Percentiles rank a stretch among this genome's conserved stretches.
phyloP scores from a whole-genome alignment of 441 rosid species.

The California macrophylla region DNA sequence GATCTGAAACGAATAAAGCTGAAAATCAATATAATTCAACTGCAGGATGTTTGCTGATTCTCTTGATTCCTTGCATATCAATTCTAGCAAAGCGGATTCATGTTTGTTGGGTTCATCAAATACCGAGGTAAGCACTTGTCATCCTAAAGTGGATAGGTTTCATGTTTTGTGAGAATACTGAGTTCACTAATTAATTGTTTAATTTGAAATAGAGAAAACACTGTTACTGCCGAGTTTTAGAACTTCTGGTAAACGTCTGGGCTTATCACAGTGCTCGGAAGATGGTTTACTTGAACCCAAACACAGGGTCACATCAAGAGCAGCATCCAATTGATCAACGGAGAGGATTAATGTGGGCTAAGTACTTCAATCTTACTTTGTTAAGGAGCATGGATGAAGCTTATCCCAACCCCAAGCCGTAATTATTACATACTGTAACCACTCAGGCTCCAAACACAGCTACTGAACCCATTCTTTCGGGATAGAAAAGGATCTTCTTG shows the following conservation, averaged over 20 bases:
- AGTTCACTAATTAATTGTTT: not conserved
- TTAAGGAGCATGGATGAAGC: constrained; percentile 95
- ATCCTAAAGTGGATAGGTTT: not conserved
- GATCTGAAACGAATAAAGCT: not conserved
- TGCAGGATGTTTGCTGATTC: constrained; percentile 92
- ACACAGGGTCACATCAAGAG: constrained; percentile 52
- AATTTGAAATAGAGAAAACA: constrained; percentile 52
- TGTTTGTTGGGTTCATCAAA: constrained; percentile 63
- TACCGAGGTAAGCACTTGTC: constrained; percentile 50
- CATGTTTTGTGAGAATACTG: constrained; percentile 7
- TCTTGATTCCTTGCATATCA: constrained; percentile 59
- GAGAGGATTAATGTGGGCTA: constrained; percentile 62
- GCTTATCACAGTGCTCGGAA: constrained; percentile 83
- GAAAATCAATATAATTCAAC: constrained; percentile 7
- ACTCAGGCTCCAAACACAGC: constrained; percentile 7
- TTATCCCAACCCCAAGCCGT: constrained; percentile 12
- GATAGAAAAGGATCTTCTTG: constrained; percentile 2
- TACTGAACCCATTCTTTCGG: not conserved
- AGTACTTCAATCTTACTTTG: constrained; percentile 62
- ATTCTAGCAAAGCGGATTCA: constrained; percentile 30
- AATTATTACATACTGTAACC: not conserved
- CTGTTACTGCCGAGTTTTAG: constrained; percentile 83
- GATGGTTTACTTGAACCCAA: constrained; percentile 85
- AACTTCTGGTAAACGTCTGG: constrained; percentile 84
- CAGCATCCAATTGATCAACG: constrained; percentile 63